These are phyloP conservation scores for Xylariomycetidae sp. DNA, from an alignment of 2,329 filamentous ascomycete genomes.

Conservation along the genomic window DNA sequence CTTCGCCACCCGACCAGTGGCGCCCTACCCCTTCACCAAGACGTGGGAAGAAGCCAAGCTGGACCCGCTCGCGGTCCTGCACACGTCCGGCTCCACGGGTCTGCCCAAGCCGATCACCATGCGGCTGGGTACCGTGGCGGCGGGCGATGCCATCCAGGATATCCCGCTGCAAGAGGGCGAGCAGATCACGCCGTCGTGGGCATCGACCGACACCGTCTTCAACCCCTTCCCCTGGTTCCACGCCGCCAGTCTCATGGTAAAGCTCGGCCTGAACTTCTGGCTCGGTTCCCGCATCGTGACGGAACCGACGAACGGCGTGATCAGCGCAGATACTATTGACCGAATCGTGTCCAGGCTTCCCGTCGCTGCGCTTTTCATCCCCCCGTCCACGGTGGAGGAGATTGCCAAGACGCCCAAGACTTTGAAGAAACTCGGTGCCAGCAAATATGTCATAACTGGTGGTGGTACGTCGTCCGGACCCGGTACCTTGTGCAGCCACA, in stretches of 20 bases:
- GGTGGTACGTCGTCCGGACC: conserved; percentile 8
- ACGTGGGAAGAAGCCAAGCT: conserved; percentile 16
- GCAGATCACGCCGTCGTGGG: conserved; percentile 17
- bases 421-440: conserved; percentile 12
- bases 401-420: conserved; percentile 14
- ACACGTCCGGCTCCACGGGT: conserved; percentile 19
- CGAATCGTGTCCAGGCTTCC: conserved; percentile 17
- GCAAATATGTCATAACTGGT: conserved; percentile 19
- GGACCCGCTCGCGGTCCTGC: conserved; percentile 16
- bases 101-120: conserved; percentile 20
- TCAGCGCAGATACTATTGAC: conserved; percentile 17
- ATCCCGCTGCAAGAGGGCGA: conserved; percentile 16
- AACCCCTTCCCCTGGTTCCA: conserved; percentile 20
- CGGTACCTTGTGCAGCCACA: background rate
- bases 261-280: conserved; percentile 18
- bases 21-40: conserved; percentile 17
- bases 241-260: conserved; percentile 19
- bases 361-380: conserved; percentile 17
- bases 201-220: conserved; percentile 13
- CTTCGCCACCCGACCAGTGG: conserved; percentile 12
- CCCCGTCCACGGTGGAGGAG: conserved; percentile 18
- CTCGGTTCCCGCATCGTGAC: conserved; percentile 17
- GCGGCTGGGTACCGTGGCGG: conserved; percentile 17
- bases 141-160: conserved; percentile 16
- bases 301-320: conserved; percentile 17